Percentiles rank a stretch among this genome's conserved stretches.
These are phyloP conservation scores for Lipomyces spencermartinsiae DNA, from an alignment of 805 yeast genomes.

Conservation along the genomic window DNA sequence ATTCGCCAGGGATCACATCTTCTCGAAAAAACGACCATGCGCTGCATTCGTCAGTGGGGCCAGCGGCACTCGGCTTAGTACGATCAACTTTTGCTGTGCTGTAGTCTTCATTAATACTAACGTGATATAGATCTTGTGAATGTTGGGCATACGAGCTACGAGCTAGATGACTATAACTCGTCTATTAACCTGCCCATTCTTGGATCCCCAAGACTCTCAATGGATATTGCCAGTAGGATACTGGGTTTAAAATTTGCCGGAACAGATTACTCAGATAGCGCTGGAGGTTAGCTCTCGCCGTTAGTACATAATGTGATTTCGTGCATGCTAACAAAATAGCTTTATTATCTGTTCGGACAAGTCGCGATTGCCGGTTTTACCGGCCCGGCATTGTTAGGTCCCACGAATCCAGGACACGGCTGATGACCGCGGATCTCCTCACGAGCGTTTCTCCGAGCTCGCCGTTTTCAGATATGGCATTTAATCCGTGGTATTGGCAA, in stretches of 20 bases:
- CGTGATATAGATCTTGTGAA: constrained; percentile 11
- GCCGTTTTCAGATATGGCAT: constrained; percentile 47
- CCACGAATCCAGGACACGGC: constrained; percentile 4
- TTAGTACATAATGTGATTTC: background rate
- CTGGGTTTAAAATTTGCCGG: constrained; percentile 34
- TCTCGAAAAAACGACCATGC: constrained; percentile 10
- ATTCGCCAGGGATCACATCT: constrained; percentile 12
- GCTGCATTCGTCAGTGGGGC: constrained; percentile 25
- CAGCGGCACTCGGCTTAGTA: constrained; percentile 16
- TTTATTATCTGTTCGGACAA: constrained; percentile 24
- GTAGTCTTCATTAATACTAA: background rate
- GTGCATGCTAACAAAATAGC: constrained; percentile 9
- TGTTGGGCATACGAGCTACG: constrained; percentile 5
- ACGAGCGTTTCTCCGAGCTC: background rate
- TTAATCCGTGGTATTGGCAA: constrained; percentile 47
- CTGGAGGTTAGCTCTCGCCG: constrained; percentile 9
- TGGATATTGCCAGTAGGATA: constrained; percentile 18
- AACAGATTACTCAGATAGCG: constrained; percentile 17
- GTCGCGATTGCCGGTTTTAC: constrained; percentile 15
- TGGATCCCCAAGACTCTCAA: background rate
- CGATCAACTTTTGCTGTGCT: background rate
- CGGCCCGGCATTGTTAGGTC: constrained; percentile 34
- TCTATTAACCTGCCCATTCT: constrained; percentile 19
- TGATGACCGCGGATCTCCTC: constrained; percentile 14
- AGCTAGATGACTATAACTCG: constrained; percentile 12